These are phyloP conservation scores for Fraxinus quadrangulata DNA, from an alignment of 257 asterid genomes.

Conservation along the genomic window DNA sequence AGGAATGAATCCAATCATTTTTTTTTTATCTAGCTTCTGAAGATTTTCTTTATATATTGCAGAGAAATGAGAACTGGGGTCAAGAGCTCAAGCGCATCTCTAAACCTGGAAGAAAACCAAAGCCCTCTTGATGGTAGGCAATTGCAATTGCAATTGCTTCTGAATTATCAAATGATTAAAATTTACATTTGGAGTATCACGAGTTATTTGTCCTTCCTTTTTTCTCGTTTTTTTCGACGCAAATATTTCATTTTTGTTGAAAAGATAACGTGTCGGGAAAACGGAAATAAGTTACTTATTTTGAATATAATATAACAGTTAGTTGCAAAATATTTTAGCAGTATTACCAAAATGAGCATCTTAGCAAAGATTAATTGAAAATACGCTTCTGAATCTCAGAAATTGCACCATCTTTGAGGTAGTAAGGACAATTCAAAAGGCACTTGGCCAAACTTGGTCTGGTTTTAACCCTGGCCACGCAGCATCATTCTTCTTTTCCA, in stretches of 20 bases:
- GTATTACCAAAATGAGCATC: no score
- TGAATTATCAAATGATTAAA: not conserved
- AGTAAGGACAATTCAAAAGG: no score
- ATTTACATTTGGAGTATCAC: not conserved
- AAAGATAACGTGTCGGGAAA: not conserved
- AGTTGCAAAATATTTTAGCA: no score
- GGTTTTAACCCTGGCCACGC: no score
- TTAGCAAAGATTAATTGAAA: no score
- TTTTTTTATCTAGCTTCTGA: not conserved
- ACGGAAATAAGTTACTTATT: no score
- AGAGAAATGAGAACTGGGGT: constrained; percentile 65
- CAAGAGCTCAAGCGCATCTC: constrained; percentile 68
- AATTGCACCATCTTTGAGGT: no score
- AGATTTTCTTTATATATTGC: constrained; percentile 31
- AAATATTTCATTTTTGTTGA: not conserved
- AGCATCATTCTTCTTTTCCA: no score
- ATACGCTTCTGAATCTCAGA: no score
- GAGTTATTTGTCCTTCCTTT: not conserved
- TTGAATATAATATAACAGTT: no score
- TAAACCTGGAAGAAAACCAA: constrained; percentile 61
- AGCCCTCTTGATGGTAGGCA: constrained; percentile 57
- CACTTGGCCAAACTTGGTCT: no score
- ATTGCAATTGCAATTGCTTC: not conserved
- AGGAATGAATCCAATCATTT: constrained; percentile 1
- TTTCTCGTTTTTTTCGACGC: not conserved